A percentile compares a stretch with the other conserved stretches of the same genome.
These are phyloP conservation scores for Fraxinus baroniana DNA, from an alignment of 305 asterid genomes.

Conservation along the genomic window DNA sequence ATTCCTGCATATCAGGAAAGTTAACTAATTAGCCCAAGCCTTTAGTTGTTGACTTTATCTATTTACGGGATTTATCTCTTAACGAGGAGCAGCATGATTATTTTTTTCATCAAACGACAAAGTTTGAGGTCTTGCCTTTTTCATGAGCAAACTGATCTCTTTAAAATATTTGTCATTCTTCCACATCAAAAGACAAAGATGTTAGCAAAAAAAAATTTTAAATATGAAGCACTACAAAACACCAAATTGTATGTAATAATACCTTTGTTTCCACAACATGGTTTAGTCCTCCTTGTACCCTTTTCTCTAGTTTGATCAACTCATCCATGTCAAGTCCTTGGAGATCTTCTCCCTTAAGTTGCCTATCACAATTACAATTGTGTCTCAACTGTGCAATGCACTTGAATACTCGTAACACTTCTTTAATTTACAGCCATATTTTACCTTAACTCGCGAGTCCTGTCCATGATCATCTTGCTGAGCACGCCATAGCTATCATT, in stretches of 20 bases:
- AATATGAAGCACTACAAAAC: background rate
- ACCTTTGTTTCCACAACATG: slow-evolving; percentile 62
- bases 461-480: slow-evolving; percentile 42
- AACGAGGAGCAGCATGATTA: background rate
- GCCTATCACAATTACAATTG: slow-evolving; percentile 31
- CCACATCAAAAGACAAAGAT: background rate
- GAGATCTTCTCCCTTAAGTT: slow-evolving; percentile 72
- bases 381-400: background rate
- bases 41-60: no score
- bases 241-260: background rate
- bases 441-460: slow-evolving; percentile 58
- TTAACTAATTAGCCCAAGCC: background rate
- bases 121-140: slow-evolving; percentile 45
- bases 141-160: slow-evolving; percentile 53
- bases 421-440: background rate
- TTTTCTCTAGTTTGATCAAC: slow-evolving; percentile 62
- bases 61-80: background rate
- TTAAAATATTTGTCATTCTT: slow-evolving; percentile 48
- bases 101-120: background rate
- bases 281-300: slow-evolving; percentile 49
- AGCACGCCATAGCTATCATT: slow-evolving; percentile 33
- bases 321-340: slow-evolving; percentile 62
- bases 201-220: background rate
- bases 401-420: background rate
- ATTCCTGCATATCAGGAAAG: slow-evolving; percentile 47